These are phyloP conservation scores for Globisporangium spiculum DNA, from an alignment of 352 stramenopile genomes.

Conservation along the genomic window DNA sequence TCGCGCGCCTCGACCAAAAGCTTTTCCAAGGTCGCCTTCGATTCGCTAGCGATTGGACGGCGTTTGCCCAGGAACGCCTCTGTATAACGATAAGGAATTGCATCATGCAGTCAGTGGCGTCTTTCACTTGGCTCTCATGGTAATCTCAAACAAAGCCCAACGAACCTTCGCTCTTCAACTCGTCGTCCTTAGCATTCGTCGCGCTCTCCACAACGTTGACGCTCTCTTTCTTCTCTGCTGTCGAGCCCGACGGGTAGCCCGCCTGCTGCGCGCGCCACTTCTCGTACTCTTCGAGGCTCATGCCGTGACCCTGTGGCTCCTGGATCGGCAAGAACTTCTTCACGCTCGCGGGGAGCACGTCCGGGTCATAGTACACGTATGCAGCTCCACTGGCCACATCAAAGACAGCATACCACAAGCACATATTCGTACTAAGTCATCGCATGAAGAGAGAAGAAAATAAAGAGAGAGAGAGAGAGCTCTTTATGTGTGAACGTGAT, in stretches of 20 bases:
- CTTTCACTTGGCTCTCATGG: slow-evolving; percentile 3
- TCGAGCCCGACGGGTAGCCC: slow-evolving; percentile 26
- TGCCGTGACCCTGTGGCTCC: slow-evolving; percentile 73
- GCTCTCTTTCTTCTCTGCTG: slow-evolving; percentile 37
- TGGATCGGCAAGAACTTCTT: slow-evolving; percentile 83
- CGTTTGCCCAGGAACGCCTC: slow-evolving; percentile 15
- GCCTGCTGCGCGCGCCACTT: slow-evolving; percentile 77
- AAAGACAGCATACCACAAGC: not conserved
- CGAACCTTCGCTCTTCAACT: slow-evolving; percentile 25
- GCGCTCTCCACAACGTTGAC: not conserved
- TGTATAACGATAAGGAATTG: slow-evolving; percentile 30
- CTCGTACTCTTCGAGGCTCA: slow-evolving; percentile 88
- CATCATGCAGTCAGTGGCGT: slow-evolving; percentile 3
- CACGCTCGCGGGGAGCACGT: slow-evolving; percentile 68
- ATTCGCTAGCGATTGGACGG: slow-evolving; percentile 29
- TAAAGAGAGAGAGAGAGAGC: not conserved
- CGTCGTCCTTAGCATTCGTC: slow-evolving; percentile 16
- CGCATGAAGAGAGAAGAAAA: no score
- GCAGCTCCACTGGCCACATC: slow-evolving; percentile 43
- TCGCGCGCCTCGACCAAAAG: slow-evolving; percentile 69
- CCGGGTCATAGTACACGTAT: slow-evolving; percentile 86
- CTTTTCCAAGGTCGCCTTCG: slow-evolving; percentile 76
- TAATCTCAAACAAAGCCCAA: not conserved
- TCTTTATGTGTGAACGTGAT: not conserved
- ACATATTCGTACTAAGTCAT: not conserved